Evolutionary conservation across 2,329 filamentous ascomycete species (phyloP).

Genomic region (Sporothrix brunneoviolacea): DNA sequence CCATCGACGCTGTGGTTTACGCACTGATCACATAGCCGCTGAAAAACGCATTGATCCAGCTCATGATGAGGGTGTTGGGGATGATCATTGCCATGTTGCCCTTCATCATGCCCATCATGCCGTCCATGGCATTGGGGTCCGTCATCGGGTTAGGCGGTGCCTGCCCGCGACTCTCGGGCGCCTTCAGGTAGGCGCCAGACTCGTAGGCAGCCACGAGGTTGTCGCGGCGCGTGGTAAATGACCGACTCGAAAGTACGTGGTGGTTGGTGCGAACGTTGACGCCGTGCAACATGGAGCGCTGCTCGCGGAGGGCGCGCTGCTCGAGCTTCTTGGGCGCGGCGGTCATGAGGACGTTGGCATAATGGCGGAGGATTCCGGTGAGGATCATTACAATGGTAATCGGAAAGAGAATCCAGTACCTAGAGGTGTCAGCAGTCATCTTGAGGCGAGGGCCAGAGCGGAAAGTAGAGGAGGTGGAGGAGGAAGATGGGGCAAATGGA

Average conservation of each 20-base stretch:
- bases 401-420: constrained; percentile 97
- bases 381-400: constrained; percentile 98
- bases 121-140: constrained; percentile 94
- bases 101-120: constrained; percentile 99
- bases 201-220: constrained; percentile 76
- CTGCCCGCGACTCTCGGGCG: constrained; percentile 78
- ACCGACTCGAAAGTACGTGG: constrained; percentile 66
- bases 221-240: constrained; percentile 76
- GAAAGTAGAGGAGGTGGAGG: neutral
- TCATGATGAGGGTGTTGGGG: constrained; percentile 97
- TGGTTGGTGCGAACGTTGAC: constrained; percentile 79
- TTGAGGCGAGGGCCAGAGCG: too few species aligned
- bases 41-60: constrained; percentile 99
- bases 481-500: constrained; percentile 21
- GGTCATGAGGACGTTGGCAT: constrained; percentile 86
- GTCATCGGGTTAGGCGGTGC: constrained; percentile 89
- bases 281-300: constrained; percentile 75
- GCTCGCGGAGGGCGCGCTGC: constrained; percentile 71
- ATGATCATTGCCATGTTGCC: constrained; percentile 99
- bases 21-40: constrained; percentile 94
- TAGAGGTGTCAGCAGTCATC: constrained; percentile 31
- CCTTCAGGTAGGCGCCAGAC: constrained; percentile 80
- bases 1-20: constrained; percentile 25
- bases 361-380: constrained; percentile 92
- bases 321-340: constrained; percentile 76